Evolutionary conservation across 148 eudicot genomes (phyloP), one percentile per base, ranked within the genome.

Genomic region (Nepenthes gracilis): DNA sequence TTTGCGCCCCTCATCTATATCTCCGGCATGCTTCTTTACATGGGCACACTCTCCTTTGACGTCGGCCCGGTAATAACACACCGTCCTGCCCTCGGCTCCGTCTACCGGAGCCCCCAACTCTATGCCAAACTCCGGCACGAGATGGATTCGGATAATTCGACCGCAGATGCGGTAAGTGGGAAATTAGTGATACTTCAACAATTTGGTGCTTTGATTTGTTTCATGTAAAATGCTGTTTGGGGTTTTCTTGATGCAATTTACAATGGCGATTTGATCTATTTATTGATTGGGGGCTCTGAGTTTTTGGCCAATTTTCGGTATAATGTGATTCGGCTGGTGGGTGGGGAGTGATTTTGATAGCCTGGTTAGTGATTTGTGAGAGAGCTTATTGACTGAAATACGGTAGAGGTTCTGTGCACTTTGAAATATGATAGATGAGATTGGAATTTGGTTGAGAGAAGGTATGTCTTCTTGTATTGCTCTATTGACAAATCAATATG

Each of bases 21-120:
- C 57, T 74, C 95, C 4, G 91, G 84, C 2, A 89, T 93, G 91
- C 62, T 93, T 3, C 82, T 88, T 51, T 93, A 93, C 58, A 92
- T 88, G 95, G 96, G 95, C 4, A 88, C 95, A 33, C 83, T 93
- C 6, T 79, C 95, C n/a, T 86, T 93, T 15, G 95, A 89, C 68
- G 84, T 73, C 2, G 89, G 86, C 2, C 91, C 89, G 1, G 73
- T 71, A n/a, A 82, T 93, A 57, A 66, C 64, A 13, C 86, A 77
- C 61, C 75, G 79, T 0, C 77, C 77, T 1, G 76, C 85, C 0
- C 79, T 88, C 1, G 98, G 98, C 5, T 86, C 95, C 1, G 72
- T 88, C 4, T 93, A 93, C 57, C 77, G 96, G 53, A 84, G 91
- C 59, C 96, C 98, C 0, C 95, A 93, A 55, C 68, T 93, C 2